Evolutionary conservation across 345 rosid genomes (phyloP).

Genomic region (Psidium guajava): DNA sequence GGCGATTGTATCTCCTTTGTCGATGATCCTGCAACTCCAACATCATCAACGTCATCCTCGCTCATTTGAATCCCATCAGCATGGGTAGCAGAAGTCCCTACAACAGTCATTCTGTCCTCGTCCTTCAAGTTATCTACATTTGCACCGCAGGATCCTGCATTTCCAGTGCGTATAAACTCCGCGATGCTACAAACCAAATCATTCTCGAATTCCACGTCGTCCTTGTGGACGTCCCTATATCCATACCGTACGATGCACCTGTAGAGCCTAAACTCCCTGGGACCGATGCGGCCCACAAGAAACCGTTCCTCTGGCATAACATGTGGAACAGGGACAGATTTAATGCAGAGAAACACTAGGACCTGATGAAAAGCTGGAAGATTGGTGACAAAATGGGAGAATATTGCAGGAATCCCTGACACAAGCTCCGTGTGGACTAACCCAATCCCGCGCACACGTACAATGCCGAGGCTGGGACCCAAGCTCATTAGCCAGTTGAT

Average conservation of each 20-base stretch:
- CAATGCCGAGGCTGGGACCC: slow-evolving; percentile 77
- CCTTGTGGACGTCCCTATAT: slow-evolving; percentile 82
- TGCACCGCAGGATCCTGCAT: background rate
- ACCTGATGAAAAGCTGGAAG: slow-evolving; percentile 97
- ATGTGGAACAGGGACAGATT: slow-evolving; percentile 93
- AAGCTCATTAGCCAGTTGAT: slow-evolving; percentile 79
- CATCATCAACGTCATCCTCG: slow-evolving; percentile 26
- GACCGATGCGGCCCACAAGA: slow-evolving; percentile 72
- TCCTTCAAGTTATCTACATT: slow-evolving; percentile 25
- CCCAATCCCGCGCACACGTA: slow-evolving; percentile 86
- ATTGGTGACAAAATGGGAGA: slow-evolving; percentile 96
- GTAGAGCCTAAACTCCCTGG: slow-evolving; percentile 64
- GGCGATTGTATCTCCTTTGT: slow-evolving; percentile 51
- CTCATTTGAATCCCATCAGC: slow-evolving; percentile 44
- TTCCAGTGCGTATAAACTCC: slow-evolving; percentile 62
- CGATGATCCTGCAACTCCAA: slow-evolving; percentile 44
- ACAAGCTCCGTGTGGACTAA: slow-evolving; percentile 88
- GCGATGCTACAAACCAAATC: slow-evolving; percentile 88
- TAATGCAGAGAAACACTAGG: slow-evolving; percentile 82
- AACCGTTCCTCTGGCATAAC: slow-evolving; percentile 84
- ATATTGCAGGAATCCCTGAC: slow-evolving; percentile 88
- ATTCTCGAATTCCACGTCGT: slow-evolving; percentile 79
- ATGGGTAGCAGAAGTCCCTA: slow-evolving; percentile 65
- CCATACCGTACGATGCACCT: slow-evolving; percentile 94
- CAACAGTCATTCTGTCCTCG: slow-evolving; percentile 58